Conservation (phyloP, 805 yeast genomes). For the Pichia paraexigua region DNA sequence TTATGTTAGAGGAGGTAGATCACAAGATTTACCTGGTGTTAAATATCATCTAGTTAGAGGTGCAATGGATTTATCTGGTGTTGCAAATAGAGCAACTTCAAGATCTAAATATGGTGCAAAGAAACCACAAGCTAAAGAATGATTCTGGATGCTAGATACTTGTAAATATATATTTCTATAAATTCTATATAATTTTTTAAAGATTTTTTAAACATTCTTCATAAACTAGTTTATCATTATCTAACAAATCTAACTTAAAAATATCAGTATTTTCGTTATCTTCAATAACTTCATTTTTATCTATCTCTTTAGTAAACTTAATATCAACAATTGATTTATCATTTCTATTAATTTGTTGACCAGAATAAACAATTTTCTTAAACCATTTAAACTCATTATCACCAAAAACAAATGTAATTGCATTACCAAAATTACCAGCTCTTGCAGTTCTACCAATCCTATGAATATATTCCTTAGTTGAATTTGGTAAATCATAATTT, state of each 20-base stretch:
- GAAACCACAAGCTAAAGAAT: constrained; percentile 50
- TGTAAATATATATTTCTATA: constrained; percentile 4
- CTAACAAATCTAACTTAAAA: constrained; percentile 27
- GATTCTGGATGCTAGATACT: constrained; percentile 1
- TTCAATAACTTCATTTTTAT: constrained; percentile 1
- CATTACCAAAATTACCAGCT: constrained; percentile 73
- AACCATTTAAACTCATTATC: constrained; percentile 70
- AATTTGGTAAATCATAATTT: constrained; percentile 85
- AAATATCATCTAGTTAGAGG: constrained; percentile 93
- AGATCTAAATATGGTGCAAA: constrained; percentile 93
- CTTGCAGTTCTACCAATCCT: constrained; percentile 97
- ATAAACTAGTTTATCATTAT: constrained; percentile 34
- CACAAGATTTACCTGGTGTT: constrained; percentile 97
- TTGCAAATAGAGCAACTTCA: constrained; percentile 82
- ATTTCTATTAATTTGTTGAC: constrained; percentile 46
- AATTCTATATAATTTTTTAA: neutral
- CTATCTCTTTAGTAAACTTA: constrained; percentile 21
- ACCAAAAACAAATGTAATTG: constrained; percentile 67
- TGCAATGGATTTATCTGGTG: constrained; percentile 87
- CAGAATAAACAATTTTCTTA: constrained; percentile 36
- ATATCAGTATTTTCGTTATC: neutral
- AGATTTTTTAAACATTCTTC: constrained; percentile 32
- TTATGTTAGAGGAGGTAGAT: constrained; percentile 95
- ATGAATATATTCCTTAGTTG: constrained; percentile 89
- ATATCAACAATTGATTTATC: constrained; percentile 29